phyloP scores from a whole-genome alignment of 176 grass and related monocot genomes.

The Carex kokanica region DNA sequence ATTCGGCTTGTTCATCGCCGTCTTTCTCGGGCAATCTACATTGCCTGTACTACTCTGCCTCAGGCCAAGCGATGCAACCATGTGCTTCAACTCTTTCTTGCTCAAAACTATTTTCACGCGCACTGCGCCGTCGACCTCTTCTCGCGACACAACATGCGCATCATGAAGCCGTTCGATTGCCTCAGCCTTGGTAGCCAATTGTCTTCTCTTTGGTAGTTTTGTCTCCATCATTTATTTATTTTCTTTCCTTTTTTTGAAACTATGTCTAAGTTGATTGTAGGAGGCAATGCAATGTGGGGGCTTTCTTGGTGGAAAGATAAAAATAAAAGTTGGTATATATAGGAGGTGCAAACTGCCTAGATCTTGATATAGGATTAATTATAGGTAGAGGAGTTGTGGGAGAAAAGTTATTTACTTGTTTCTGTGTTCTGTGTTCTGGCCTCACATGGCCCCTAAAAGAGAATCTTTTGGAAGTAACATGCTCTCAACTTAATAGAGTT shows the following conservation, averaged over 20 bases:
- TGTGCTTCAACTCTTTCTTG: constrained; percentile 83
- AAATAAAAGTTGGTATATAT: not conserved
- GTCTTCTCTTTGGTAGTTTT: constrained; percentile 13
- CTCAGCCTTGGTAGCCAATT: constrained; percentile 34
- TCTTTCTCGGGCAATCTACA: constrained; percentile 1
- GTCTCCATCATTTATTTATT: not conserved
- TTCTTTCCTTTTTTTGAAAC: not conserved
- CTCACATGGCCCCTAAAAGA: constrained; percentile 26
- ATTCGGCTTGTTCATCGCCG: not conserved
- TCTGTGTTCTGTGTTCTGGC: constrained; percentile 23
- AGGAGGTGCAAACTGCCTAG: not conserved
- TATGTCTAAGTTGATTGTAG: not conserved
- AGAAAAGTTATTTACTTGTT: constrained; percentile 14
- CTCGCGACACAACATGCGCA: constrained; percentile 43
- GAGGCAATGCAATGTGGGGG: constrained; percentile 24
- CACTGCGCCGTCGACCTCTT: constrained; percentile 63
- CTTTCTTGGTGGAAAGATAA: not conserved
- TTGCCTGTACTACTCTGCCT: constrained; percentile 19
- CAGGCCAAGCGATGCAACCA: constrained; percentile 53
- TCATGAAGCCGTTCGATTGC: constrained; percentile 50
- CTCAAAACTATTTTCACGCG: constrained; percentile 84
- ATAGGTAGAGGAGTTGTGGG: not conserved
- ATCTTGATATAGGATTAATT: constrained; percentile 1
- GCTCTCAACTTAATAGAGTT: not conserved
- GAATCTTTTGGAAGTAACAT: constrained; percentile 29